These are phyloP conservation scores for Salicornia ramosissima DNA, from an alignment of 148 eudicot genomes.

Conservation along the genomic window DNA sequence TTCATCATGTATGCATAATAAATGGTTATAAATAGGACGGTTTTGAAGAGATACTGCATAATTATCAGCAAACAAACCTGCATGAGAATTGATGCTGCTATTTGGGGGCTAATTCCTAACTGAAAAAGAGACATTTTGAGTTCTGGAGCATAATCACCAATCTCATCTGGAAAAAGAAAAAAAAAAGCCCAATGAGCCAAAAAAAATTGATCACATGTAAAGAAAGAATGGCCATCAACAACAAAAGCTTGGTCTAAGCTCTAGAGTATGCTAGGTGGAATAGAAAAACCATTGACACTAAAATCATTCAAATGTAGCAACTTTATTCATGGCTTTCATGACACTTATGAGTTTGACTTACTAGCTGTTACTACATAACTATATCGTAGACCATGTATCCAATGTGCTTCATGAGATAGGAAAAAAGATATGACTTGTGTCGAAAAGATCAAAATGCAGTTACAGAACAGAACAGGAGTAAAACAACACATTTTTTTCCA, in stretches of 20 bases:
- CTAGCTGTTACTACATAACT: not conserved
- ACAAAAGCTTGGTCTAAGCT: too few species aligned
- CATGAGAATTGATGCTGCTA: slow-evolving; percentile 91
- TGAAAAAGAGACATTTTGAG: slow-evolving; percentile 96
- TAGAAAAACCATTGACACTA: not conserved
- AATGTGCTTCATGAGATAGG: not conserved
- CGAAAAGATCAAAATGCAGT: not conserved
- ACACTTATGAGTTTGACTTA: too few species aligned
- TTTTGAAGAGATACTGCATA: not conserved
- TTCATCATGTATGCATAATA: not conserved
- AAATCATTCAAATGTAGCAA: not conserved
- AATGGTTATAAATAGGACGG: not conserved
- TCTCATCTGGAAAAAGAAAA: slow-evolving; percentile 55
- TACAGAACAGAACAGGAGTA: not conserved
- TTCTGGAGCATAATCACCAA: slow-evolving; percentile 72
- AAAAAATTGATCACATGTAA: not conserved
- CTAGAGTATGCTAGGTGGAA: not conserved
- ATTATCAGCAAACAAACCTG: slow-evolving; percentile 47
- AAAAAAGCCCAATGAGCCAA: slow-evolving; percentile 10
- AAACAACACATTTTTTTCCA: too few species aligned
- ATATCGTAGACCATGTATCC: not conserved
- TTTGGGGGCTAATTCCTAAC: slow-evolving; percentile 97
- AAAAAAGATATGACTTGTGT: not conserved
- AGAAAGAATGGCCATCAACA: not conserved
- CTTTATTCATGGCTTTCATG: not conserved